Evolutionary conservation across 1,284 basidiomycete species (phyloP), one percentile per base, ranked within the genome.

Genomic region (Melampsora larici-populina): DNA sequence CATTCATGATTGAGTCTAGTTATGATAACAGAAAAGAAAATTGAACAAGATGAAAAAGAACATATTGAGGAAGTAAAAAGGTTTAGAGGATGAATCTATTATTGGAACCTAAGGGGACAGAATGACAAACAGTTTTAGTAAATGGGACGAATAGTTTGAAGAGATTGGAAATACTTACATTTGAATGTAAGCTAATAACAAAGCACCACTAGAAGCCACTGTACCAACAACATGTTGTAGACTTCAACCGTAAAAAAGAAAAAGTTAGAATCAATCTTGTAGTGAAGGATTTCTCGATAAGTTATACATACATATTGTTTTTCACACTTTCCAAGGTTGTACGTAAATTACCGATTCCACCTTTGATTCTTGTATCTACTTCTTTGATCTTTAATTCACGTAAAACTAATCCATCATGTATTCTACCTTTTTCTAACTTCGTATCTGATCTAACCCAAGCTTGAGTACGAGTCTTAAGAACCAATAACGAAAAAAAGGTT

Each of bases 351-450:
- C 94, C 93, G 82, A 98, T 98, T 85, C 98, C 96, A 82, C 92
- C 92, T 85, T 99, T 97, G 81, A 99, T 98, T 81, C 94, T 86
- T 1, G 96, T 98, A 82, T 99, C 96, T 17, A 98, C 94, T 84
- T 99, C 97, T 84, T 95, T 95, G 84, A 99, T 93, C 88, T 98
- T 98, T 79, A 97, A 87, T 82, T 97, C 95, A 82, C 98, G 94
- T 64, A 91, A 90, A 78, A 90, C 91, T 79, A 90, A 91, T 86
- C 98, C 95, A 82, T 99, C 95, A 62, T 96, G 86, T 86, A 98
- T 93, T 58, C 96, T 87, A 4, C 93, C 86, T 85, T 99, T 99
- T 86, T 99, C 96, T 29, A 99, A 86, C 85, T 99, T 99, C 79
- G 99, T 85, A 84, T 99, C 97, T 33, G 99, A 85, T 65, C 96